Conservation (phyloP, 108 stramenopile species). For the Cyclotella choctawhatcheeana region DNA sequence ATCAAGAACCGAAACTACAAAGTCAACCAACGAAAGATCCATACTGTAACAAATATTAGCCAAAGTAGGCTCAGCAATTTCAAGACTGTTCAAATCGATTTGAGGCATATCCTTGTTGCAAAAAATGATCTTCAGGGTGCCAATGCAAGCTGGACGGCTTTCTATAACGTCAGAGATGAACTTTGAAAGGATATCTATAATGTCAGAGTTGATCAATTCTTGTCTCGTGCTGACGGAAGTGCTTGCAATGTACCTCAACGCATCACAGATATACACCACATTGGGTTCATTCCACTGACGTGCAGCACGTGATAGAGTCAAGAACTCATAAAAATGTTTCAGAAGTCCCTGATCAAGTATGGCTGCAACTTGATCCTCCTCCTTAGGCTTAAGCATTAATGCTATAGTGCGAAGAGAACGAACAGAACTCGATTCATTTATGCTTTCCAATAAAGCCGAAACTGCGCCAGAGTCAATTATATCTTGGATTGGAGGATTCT, state of each 20-base stretch:
- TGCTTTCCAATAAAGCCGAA: not conserved
- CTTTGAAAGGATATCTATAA: not conserved
- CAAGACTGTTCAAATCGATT: not conserved
- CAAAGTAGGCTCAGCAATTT: not conserved
- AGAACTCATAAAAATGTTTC: not conserved
- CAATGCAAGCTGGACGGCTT: not conserved
- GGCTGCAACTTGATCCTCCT: not conserved
- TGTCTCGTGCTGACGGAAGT: not conserved
- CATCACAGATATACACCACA: conserved; percentile 1
- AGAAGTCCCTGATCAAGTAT: not conserved
- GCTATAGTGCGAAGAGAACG: not conserved
- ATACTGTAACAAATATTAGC: too few relatives aligned
- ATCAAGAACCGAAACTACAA: too few relatives aligned
- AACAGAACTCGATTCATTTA: not conserved
- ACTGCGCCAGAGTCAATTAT: not conserved
- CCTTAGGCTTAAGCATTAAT: not conserved
- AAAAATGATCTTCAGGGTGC: not conserved
- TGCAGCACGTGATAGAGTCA: not conserved
- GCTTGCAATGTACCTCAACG: not conserved
- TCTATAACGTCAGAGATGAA: not conserved
- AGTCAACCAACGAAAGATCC: not conserved
- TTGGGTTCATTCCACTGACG: not conserved
- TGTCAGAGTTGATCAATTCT: too few relatives aligned
- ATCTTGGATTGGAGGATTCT: not conserved
- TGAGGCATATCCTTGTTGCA: conserved; percentile 1